Evolutionary conservation across 1,139 yeast species (phyloP).

Genomic region (Hemisphaericaspora lyxosophila): DNA sequence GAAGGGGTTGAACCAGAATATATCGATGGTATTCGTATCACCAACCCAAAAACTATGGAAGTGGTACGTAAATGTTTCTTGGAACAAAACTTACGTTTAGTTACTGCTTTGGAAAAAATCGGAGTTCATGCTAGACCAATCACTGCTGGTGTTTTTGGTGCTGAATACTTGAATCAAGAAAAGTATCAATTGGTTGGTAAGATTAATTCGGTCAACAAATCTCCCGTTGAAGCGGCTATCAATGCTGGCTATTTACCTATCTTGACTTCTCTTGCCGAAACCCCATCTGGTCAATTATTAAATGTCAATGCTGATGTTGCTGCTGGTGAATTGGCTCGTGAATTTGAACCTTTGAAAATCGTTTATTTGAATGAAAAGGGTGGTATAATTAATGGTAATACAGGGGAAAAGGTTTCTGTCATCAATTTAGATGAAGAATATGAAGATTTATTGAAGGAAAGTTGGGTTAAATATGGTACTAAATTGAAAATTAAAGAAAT

Average conservation of each 20-base stretch:
- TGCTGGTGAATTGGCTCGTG: slow-evolving; percentile 96
- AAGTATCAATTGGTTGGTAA: slow-evolving; percentile 93
- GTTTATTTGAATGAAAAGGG: slow-evolving; percentile 97
- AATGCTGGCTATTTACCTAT: slow-evolving; percentile 96
- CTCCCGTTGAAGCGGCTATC: slow-evolving; percentile 91
- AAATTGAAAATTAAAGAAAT: slow-evolving; percentile 95
- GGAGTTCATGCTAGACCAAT: slow-evolving; percentile 99
- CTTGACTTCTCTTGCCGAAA: slow-evolving; percentile 93
- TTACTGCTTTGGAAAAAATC: slow-evolving; percentile 91
- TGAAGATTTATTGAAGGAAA: slow-evolving; percentile 82
- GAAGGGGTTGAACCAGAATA: slow-evolving; percentile 97
- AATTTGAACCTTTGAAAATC: slow-evolving; percentile 92
- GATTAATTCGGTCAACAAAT: slow-evolving; percentile 80
- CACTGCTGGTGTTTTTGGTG: slow-evolving; percentile 95
- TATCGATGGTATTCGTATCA: slow-evolving; percentile 93
- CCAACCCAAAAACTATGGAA: slow-evolving; percentile 92
- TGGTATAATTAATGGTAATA: slow-evolving; percentile 89
- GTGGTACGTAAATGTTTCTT: slow-evolving; percentile 93
- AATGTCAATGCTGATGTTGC: slow-evolving; percentile 99
- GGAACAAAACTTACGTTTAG: slow-evolving; percentile 91
- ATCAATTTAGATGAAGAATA: slow-evolving; percentile 96
- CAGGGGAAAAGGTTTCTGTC: slow-evolving; percentile 85
- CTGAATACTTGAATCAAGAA: slow-evolving; percentile 85
- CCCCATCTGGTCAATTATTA: slow-evolving; percentile 91
- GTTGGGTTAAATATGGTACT: slow-evolving; percentile 99